Evolutionary conservation across 2,329 filamentous ascomycete species (phyloP).

Genomic region (Colletotrichum lindemuthianum): DNA sequence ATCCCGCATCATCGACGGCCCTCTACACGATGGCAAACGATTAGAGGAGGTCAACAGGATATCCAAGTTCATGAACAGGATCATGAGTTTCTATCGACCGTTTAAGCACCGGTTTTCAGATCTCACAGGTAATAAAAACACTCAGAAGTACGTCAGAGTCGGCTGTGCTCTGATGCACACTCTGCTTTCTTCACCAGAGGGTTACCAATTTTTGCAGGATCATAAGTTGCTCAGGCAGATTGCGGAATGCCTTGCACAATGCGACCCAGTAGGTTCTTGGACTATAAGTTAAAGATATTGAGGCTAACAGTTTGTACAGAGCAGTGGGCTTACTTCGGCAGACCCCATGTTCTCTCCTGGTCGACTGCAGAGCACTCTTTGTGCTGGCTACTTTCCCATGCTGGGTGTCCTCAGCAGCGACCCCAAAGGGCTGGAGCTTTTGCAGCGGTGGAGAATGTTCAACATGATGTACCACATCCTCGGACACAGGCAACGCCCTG

Average conservation of each 20-base stretch:
- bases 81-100: constrained; percentile 94
- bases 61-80: constrained; percentile 94
- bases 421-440: constrained; percentile 82
- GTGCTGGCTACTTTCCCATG: constrained; percentile 93
- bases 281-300: neutral
- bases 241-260: constrained; percentile 94
- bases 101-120: constrained; percentile 97
- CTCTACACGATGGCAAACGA: constrained; percentile 88
- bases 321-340: constrained; percentile 79
- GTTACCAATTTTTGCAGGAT: constrained; percentile 84
- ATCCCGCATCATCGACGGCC: constrained; percentile 89
- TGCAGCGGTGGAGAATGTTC: constrained; percentile 97
- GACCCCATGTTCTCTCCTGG: constrained; percentile 90
- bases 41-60: constrained; percentile 94
- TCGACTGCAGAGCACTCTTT: constrained; percentile 85
- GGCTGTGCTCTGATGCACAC: constrained; percentile 90
- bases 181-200: constrained; percentile 85
- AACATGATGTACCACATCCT: constrained; percentile 99
- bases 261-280: constrained; percentile 75
- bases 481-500: constrained; percentile 88
- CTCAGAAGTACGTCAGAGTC: constrained; percentile 91
- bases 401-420: constrained; percentile 88
- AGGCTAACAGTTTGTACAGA: constrained; percentile 50
- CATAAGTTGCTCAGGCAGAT: constrained; percentile 95
- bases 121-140: constrained; percentile 87